phyloP scores from a whole-genome alignment of 257 asterid genomes.

The Petunia secreta region DNA sequence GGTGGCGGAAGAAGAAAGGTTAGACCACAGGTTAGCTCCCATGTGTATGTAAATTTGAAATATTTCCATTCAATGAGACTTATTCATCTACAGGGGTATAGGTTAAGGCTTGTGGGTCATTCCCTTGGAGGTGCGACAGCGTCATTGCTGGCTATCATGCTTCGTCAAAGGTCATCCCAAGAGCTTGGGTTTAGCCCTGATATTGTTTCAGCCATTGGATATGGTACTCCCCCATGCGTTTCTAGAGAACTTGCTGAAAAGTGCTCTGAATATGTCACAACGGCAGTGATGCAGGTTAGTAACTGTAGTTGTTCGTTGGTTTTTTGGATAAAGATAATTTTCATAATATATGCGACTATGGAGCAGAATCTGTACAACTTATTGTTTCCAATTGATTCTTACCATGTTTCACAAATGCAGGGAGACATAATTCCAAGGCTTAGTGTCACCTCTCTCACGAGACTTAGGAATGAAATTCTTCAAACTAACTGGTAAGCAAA shows the following conservation, averaged over 20 bases:
- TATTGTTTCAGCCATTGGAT: constrained; percentile 77
- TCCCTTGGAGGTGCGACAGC: constrained; percentile 96
- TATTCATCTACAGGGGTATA: constrained; percentile 89
- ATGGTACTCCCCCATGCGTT: constrained; percentile 92
- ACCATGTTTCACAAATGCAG: constrained; percentile 39
- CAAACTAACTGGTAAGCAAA: constrained; percentile 91
- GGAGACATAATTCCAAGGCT: constrained; percentile 91
- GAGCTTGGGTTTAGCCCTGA: constrained; percentile 93
- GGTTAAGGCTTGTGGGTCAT: constrained; percentile 99
- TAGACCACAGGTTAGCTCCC: neutral
- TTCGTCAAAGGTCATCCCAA: constrained; percentile 59
- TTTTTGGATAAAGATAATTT: constrained; percentile 2
- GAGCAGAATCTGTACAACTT: neutral
- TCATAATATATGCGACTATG: neutral
- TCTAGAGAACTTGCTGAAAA: constrained; percentile 87
- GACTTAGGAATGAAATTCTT: constrained; percentile 90
- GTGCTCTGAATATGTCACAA: constrained; percentile 81
- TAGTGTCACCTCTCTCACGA: constrained; percentile 64
- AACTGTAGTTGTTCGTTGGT: neutral
- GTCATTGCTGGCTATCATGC: constrained; percentile 91
- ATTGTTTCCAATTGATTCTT: neutral
- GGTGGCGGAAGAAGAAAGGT: neutral
- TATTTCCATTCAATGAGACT: constrained; percentile 36
- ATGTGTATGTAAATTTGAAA: neutral
- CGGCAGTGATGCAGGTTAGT: constrained; percentile 89